phyloP scores from a whole-genome alignment of 352 stramenopile species.

The Phytophthora brassicae region DNA sequence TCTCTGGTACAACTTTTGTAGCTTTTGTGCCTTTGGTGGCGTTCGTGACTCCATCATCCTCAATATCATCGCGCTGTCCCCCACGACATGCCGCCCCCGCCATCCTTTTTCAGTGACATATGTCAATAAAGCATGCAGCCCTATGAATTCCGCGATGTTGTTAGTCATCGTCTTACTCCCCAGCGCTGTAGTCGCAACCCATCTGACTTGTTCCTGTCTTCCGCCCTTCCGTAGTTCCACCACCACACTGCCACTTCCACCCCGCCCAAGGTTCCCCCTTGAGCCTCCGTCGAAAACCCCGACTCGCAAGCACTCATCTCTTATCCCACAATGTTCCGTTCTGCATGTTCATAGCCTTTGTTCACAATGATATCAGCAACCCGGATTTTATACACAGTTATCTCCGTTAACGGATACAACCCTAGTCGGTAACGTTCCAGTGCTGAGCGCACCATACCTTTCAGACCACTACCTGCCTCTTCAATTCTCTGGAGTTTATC shows the following conservation, averaged over 20 bases:
- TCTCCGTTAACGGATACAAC: too few species aligned
- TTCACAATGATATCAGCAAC: too few species aligned
- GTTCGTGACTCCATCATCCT: not conserved
- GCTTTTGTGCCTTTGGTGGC: not conserved
- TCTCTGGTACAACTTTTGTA: not conserved
- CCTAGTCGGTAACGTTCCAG: too few species aligned
- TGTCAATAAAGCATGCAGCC: not conserved
- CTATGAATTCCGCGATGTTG: not conserved
- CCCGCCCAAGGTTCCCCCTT: not conserved
- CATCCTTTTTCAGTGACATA: not conserved
- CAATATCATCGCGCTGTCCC: not conserved
- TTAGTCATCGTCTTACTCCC: not conserved
- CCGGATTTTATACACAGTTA: too few species aligned
- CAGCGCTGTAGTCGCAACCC: not conserved
- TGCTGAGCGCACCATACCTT: too few species aligned
- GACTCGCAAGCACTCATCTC: too few species aligned
- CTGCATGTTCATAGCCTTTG: too few species aligned
- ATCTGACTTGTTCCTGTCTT: not conserved
- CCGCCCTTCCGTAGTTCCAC: not conserved
- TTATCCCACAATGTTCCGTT: too few species aligned
- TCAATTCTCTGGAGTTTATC: too few species aligned
- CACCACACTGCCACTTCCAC: not conserved
- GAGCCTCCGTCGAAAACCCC: not conserved
- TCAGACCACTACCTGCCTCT: too few species aligned
- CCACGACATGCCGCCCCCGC: not conserved